A percentile compares a stretch with the other conserved stretches of the same genome.
Evolutionary conservation across 2,329 filamentous ascomycete species (phyloP).

Genomic region (Colletotrichum sp.): DNA sequence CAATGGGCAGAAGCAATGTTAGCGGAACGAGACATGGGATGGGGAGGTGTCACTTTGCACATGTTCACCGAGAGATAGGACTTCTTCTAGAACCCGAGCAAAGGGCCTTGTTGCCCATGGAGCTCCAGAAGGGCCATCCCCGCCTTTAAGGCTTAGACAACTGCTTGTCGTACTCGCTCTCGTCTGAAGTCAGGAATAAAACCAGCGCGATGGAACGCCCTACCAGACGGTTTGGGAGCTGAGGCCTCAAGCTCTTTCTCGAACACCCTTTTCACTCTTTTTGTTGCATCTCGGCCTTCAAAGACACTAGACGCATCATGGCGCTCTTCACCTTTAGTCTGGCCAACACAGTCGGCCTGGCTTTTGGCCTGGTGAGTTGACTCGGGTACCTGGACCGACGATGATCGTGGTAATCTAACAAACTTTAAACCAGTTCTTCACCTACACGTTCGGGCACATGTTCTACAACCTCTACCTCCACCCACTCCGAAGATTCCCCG

Average conservation of each 20-base stretch:
- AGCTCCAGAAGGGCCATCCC: background rate
- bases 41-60: background rate
- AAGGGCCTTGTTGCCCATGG: background rate
- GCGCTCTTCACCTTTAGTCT: background rate
- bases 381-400: background rate
- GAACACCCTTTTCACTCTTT: background rate
- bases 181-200: background rate
- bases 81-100: background rate
- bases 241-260: background rate
- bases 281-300: background rate
- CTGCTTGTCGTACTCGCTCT: background rate
- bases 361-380: background rate
- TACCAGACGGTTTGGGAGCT: background rate
- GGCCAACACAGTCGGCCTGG: background rate
- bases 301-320: background rate
- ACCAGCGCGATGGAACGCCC: background rate
- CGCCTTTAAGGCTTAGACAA: slow-evolving; percentile 5
- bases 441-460: background rate
- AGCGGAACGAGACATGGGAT: background rate
- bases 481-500: slow-evolving; percentile 32
- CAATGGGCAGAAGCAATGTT: background rate
- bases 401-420: background rate
- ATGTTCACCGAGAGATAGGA: background rate
- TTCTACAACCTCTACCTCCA: slow-evolving; percentile 33
- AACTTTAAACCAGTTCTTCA: background rate